Evolutionary conservation across 805 yeast species (phyloP).

Genomic region (Maudiozyma saulgeensis): DNA sequence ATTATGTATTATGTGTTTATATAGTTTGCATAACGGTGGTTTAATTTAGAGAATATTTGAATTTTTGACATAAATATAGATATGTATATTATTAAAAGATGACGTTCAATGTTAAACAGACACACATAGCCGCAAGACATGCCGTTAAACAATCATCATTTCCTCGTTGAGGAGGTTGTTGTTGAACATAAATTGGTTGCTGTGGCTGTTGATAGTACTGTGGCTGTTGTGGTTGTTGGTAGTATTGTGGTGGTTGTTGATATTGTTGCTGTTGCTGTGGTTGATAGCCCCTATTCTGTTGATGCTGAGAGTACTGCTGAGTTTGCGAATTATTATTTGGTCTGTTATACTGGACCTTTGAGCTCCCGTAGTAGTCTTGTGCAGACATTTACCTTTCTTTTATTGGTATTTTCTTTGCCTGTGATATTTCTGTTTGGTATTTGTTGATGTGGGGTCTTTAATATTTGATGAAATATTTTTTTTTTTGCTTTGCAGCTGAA

Average conservation of each 20-base stretch:
- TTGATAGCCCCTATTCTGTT: slow-evolving; percentile 10
- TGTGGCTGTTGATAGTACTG: slow-evolving; percentile 38
- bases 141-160: slow-evolving; percentile 40
- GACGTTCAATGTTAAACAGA: slow-evolving; percentile 47
- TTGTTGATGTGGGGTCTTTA: neutral
- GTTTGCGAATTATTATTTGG: slow-evolving; percentile 3
- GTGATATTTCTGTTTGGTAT: neutral
- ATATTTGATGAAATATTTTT: neutral
- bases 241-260: slow-evolving; percentile 33
- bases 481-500: no score
- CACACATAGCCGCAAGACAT: slow-evolving; percentile 46
- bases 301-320: slow-evolving; percentile 1
- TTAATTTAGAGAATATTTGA: neutral
- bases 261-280: slow-evolving; percentile 30
- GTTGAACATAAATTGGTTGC: slow-evolving; percentile 47
- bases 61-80: neutral
- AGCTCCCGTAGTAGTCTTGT: slow-evolving; percentile 18
- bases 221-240: slow-evolving; percentile 33
- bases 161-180: slow-evolving; percentile 32
- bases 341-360: slow-evolving; percentile 1
- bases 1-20: neutral
- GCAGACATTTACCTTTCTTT: slow-evolving; percentile 16
- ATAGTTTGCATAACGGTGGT: neutral
- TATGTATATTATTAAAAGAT: slow-evolving; percentile 29
- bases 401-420: neutral